A percentile compares a stretch with the other conserved stretches of the same genome.
phyloP scores from a whole-genome alignment of 257 asterid genomes.

The Nicotiana noctiflora region DNA sequence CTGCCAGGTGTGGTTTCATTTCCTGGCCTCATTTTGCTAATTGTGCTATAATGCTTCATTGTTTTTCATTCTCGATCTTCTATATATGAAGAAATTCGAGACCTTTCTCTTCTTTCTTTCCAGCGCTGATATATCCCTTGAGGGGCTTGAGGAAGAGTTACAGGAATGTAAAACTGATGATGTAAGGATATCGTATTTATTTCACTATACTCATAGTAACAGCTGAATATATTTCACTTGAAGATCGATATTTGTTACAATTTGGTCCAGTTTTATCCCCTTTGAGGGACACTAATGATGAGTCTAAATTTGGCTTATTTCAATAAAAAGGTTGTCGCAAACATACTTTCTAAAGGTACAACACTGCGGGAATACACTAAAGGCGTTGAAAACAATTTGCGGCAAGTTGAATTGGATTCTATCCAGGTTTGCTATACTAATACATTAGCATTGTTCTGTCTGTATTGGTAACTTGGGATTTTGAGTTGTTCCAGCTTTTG shows the following conservation, averaged over 20 bases:
- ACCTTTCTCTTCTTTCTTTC: not conserved
- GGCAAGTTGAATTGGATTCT: slow-evolving; percentile 84
- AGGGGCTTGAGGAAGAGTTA: slow-evolving; percentile 90
- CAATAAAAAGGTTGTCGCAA: slow-evolving; percentile 68
- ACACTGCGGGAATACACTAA: slow-evolving; percentile 77
- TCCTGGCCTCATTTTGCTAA: not conserved
- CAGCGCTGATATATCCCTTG: slow-evolving; percentile 84
- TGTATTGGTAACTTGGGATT: not conserved
- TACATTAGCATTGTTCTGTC: not conserved
- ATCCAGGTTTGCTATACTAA: slow-evolving; percentile 56
- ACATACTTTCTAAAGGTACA: slow-evolving; percentile 82
- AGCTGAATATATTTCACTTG: not conserved
- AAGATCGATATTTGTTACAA: not conserved
- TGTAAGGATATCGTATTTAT: slow-evolving; percentile 31
- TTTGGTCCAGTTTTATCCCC: not conserved
- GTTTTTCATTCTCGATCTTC: not conserved
- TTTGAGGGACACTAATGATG: not conserved
- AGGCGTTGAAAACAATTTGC: slow-evolving; percentile 87
- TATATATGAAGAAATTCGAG: not conserved
- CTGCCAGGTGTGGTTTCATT: slow-evolving; percentile 41
- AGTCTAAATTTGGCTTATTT: not conserved
- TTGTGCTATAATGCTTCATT: not conserved
- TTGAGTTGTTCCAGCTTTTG: not conserved
- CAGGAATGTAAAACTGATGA: slow-evolving; percentile 88
- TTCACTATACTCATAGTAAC: not conserved